These are phyloP conservation scores for Metarhizium sp. DNA, from an alignment of 2,329 filamentous ascomycete genomes.

Conservation along the genomic window DNA sequence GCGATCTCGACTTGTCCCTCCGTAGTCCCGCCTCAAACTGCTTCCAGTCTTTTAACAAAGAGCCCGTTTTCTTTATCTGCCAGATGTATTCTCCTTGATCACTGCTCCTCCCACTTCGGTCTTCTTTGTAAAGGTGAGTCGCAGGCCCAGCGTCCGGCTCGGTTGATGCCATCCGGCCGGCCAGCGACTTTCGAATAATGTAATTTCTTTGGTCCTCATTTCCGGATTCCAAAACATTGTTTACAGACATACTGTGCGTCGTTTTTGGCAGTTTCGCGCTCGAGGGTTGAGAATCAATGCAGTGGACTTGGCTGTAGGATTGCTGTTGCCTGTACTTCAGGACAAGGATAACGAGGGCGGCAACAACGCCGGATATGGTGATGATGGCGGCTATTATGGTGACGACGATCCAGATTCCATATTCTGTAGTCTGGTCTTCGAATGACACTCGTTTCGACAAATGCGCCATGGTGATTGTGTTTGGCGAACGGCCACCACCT, in stretches of 20 bases:
- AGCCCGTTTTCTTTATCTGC: not conserved
- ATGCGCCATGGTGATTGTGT: not conserved
- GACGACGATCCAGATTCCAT: not conserved
- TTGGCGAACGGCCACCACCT: not conserved
- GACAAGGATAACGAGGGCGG: not conserved
- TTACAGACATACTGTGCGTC: not conserved
- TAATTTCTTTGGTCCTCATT: constrained; percentile 27
- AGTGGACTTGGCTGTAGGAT: constrained; percentile 1
- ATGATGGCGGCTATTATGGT: not conserved
- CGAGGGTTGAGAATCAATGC: not conserved
- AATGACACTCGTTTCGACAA: not conserved
- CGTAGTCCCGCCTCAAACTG: constrained; percentile 27
- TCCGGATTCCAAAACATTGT: constrained; percentile 11
- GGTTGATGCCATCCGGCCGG: constrained; percentile 17
- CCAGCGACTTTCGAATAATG: constrained; percentile 36
- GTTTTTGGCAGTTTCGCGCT: not conserved
- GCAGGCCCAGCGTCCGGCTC: not conserved
- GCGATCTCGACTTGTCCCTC: constrained; percentile 17
- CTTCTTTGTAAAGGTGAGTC: not conserved
- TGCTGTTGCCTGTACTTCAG: not conserved
- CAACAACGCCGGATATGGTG: not conserved
- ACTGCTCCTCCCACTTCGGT: not conserved
- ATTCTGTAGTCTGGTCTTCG: not conserved
- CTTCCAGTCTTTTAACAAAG: constrained; percentile 26
- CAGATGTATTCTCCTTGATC: constrained; percentile 3